These are phyloP conservation scores for Apocynum venetum DNA, from an alignment of 257 asterid species.

Conservation along the genomic window DNA sequence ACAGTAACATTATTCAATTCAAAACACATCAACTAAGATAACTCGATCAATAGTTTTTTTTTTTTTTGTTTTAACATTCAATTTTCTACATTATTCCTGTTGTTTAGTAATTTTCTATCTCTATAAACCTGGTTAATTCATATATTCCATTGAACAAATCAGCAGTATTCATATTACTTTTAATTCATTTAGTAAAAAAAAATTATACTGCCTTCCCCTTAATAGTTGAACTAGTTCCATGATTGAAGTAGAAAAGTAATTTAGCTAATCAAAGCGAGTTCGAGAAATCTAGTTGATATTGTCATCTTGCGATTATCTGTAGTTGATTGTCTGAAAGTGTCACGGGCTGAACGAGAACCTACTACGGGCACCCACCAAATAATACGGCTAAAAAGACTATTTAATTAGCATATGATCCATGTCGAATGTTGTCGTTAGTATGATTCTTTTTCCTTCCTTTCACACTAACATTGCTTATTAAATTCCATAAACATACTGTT, in stretches of 20 bases:
- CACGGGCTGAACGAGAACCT: constrained; percentile 18
- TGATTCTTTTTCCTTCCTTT: background rate
- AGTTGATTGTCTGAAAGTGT: background rate
- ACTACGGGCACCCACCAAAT: constrained; percentile 8
- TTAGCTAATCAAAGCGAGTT: background rate
- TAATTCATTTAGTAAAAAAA: too few relatives aligned
- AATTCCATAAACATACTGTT: background rate
- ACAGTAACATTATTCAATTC: too few relatives aligned
- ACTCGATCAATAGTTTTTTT: too few relatives aligned
- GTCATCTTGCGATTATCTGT: background rate
- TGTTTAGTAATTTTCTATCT: too few relatives aligned
- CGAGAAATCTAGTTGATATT: background rate
- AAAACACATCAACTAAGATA: too few relatives aligned
- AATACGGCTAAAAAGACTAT: background rate
- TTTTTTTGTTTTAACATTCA: too few relatives aligned
- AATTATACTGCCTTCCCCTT: too few relatives aligned
- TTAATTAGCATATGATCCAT: background rate
- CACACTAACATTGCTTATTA: constrained; percentile 5
- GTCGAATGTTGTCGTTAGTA: constrained; percentile 10
- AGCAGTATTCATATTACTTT: too few relatives aligned
- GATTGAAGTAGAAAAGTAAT: background rate
- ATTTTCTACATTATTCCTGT: too few relatives aligned
- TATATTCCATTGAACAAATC: too few relatives aligned
- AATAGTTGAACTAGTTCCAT: background rate
- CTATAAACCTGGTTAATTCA: too few relatives aligned